Percentiles rank a stretch among this genome's conserved stretches.
These are phyloP conservation scores for Ballota nigra DNA, from an alignment of 257 asterid genomes.

Conservation along the genomic window DNA sequence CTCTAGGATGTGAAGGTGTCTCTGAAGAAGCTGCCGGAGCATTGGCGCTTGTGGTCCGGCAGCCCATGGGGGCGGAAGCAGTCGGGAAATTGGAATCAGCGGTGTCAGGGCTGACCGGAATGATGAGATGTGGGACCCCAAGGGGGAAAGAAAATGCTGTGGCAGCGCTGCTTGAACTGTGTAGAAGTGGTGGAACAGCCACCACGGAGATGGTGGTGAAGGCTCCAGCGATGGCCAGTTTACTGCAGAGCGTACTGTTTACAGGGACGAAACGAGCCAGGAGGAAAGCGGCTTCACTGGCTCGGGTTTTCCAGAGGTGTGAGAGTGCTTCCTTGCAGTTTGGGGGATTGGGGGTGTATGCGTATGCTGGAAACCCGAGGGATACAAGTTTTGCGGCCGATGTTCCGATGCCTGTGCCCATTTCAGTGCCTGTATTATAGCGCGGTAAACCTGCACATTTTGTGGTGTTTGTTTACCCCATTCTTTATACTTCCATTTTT, in stretches of 20 bases:
- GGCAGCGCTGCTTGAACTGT: slow-evolving; percentile 78
- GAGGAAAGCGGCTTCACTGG: slow-evolving; percentile 92
- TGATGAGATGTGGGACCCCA: slow-evolving; percentile 88
- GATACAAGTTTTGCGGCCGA: slow-evolving; percentile 64
- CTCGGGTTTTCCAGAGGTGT: slow-evolving; percentile 76
- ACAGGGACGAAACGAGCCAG: slow-evolving; percentile 92
- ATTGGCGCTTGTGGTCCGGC: slow-evolving; percentile 72
- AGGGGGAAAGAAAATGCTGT: slow-evolving; percentile 89
- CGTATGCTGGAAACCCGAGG: slow-evolving; percentile 49
- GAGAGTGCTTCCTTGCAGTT: slow-evolving; percentile 51
- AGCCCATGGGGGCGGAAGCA: slow-evolving; percentile 71
- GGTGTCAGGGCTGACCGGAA: slow-evolving; percentile 53
- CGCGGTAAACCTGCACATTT: slow-evolving; percentile 19
- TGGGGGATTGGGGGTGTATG: slow-evolving; percentile 57
- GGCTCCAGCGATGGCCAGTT: slow-evolving; percentile 72
- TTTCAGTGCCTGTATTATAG: slow-evolving; percentile 81
- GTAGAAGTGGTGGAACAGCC: slow-evolving; percentile 73
- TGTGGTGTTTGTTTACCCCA: slow-evolving; percentile 4
- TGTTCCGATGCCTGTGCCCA: slow-evolving; percentile 54
- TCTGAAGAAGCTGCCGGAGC: slow-evolving; percentile 96
- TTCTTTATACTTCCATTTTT: slow-evolving; percentile 28
- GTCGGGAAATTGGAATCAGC: slow-evolving; percentile 68
- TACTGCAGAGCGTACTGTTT: slow-evolving; percentile 70
- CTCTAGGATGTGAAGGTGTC: slow-evolving; percentile 62
- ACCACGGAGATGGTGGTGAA: slow-evolving; percentile 68